Base-by-base conservation (phyloP, 495 filamentous ascomycete species). In the Neurospora sp. region DNA sequence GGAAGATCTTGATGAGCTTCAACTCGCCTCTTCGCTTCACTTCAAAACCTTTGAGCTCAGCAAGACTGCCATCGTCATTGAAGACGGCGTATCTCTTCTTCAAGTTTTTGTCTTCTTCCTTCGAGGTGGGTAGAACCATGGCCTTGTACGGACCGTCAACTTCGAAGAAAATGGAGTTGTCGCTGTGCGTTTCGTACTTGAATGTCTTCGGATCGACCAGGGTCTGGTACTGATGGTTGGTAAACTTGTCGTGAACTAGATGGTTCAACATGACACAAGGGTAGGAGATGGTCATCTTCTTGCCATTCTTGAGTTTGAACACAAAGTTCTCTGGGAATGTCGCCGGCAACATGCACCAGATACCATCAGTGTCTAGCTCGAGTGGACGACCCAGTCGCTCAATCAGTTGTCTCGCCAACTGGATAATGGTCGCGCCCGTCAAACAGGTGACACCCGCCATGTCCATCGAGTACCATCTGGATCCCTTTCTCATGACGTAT, bases 231-330 rank as follows among this genome's bases (percentile, higher is more conserved):
- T 98, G 96, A 77, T 97, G 89, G 77, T 99, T 99, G 10, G 96
- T 99, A 81, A 98, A 99, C 75, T 90, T 91, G 35, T 83, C 94
- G 76, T 99, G 96, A 16, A 99, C 96, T 2, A 98, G 89, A 79
- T 98, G 96, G 81, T 99, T 99, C 80, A 99, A 87, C 96, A 99
- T 99, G 75, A 98, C 94, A 82, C 96, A 99, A 42, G 96, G 96
- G 77, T 98, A 99, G 0, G 96, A 98, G 71, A 99, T 94, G 18
- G 92, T 85, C 71, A 98, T 78, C 78, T 98, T 98, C 86, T 97
- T 98, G 71, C 96, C 96, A 77, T 94, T 96, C 79, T 94, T 94
- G 70, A 98, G 81, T 69, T 90, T 94, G 85, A 99, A 99, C 8
- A 90, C 88, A 80, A 98, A 97, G 80, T 99, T 97, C 77, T 99